A percentile compares a stretch with the other conserved stretches of the same genome.
phyloP scores from a whole-genome alignment of 495 filamentous ascomycete genomes.

The Ascodesmis nigricans region DNA sequence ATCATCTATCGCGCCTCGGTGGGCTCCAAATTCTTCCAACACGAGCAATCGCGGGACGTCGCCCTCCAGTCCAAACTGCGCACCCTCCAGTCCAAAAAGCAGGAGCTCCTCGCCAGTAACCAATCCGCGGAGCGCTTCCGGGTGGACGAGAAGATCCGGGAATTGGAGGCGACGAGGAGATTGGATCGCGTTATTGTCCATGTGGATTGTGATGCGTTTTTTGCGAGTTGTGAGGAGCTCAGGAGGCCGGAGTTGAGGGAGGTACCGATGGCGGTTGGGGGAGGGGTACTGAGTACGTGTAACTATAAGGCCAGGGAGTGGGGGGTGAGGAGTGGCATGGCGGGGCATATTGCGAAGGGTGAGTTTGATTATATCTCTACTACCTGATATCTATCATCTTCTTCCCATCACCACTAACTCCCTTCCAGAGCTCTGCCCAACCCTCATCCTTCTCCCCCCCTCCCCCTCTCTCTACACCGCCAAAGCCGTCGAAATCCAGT shows the following conservation, averaged over 20 bases:
- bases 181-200: no score
- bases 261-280: slow-evolving; percentile 81
- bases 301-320: slow-evolving; percentile 85
- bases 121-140: slow-evolving; percentile 37
- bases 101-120: neutral
- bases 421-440: slow-evolving; percentile 52
- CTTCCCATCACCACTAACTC: no score
- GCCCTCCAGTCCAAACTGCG: no score
- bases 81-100: neutral
- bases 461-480: slow-evolving; percentile 82
- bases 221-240: slow-evolving; percentile 81
- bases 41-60: slow-evolving; percentile 65
- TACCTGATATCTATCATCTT: neutral
- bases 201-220: slow-evolving; percentile 96
- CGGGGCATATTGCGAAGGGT: slow-evolving; percentile 74
- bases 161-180: no score
- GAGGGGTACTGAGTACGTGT: slow-evolving; percentile 81
- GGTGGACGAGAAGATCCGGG: slow-evolving; percentile 44
- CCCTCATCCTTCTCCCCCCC: slow-evolving; percentile 57
- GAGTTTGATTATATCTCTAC: no score
- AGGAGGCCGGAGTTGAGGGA: slow-evolving; percentile 65
- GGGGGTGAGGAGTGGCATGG: slow-evolving; percentile 85
- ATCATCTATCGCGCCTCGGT: slow-evolving; percentile 94
- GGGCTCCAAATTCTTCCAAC: slow-evolving; percentile 90
- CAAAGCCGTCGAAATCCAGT: slow-evolving; percentile 74